These are phyloP conservation scores for Tanacetum coccineum DNA, from an alignment of 129 eudicot genomes.

Conservation along the genomic window DNA sequence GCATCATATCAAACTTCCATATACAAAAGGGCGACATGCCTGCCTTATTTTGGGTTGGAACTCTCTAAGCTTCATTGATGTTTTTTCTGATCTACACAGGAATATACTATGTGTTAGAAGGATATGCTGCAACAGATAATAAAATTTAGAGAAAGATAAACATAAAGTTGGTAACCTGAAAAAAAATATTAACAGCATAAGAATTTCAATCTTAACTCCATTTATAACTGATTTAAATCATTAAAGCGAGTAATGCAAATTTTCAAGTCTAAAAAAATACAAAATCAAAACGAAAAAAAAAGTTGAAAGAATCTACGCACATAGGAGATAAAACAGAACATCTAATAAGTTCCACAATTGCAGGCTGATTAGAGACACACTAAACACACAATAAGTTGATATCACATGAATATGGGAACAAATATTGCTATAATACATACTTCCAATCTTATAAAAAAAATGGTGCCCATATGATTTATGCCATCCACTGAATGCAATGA, in stretches of 20 bases:
- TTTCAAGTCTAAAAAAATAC: background rate
- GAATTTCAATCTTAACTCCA: constrained; percentile 6
- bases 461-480: constrained; percentile 1
- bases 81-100: constrained; percentile 21
- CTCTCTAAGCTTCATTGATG: constrained; percentile 67
- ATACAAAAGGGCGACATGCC: constrained; percentile 57
- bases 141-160: too few relatives aligned
- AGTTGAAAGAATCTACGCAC: constrained; percentile 1
- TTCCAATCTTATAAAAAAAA: constrained; percentile 5
- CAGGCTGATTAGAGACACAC: constrained; percentile 1
- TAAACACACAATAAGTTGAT: constrained; percentile 11
- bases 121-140: constrained; percentile 5
- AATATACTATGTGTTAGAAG: constrained; percentile 1
- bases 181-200: background rate
- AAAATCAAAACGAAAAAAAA: background rate
- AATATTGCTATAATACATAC: background rate
- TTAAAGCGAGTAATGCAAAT: background rate
- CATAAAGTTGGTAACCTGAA: too few relatives aligned
- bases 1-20: constrained; percentile 68
- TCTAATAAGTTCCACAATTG: constrained; percentile 2
- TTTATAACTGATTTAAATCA: constrained; percentile 5
- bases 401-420: constrained; percentile 15
- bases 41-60: constrained; percentile 49
- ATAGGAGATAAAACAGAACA: background rate
- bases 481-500: background rate